Evolutionary conservation across 768 basidiomycete species (phyloP), one percentile per base, ranked within the genome.

Genomic region (Strobilomyces echinocephalus): DNA sequence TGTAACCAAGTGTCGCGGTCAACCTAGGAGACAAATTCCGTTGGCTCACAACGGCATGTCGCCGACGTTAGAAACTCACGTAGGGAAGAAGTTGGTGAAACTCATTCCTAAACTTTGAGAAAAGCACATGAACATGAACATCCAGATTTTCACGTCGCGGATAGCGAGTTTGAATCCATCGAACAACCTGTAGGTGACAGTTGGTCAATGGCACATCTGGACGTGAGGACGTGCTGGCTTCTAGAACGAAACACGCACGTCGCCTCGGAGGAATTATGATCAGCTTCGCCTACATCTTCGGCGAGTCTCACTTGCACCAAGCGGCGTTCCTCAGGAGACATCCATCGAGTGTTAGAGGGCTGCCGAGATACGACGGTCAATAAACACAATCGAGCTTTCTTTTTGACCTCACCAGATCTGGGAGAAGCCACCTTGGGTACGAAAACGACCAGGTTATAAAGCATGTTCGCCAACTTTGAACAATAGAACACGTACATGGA

Each of bases 71-170:
- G 9, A 41, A 14, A 65, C 74, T 54, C 49, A 75, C 76, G 78
- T 77, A 4, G 76, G 77, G 62, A 78, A 86, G 70, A 85, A 86
- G 53, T 81, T 79, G 28, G 79, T 74, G 57, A 81, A 84, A 50
- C 82, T 81, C 49, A 82, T 60, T 1, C 83, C 82, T 4, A 35
- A 3, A 4, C 3, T 2, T 15, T 35, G 35, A 35, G 14, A 35
- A 7, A 4, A 35, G 15, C 5, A 67, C 74, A 83, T 79, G 15
- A 83, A 21, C 35, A 81, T 70, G 58, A 87, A 83, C n/a, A 83
- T 65, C 30, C 65, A 60, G 3, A 82, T 77, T 63, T 81, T 78
- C 2, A 77, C 73, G 59, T 85, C 84, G 49, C 73, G 76, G 35
- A 35, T 35, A 14, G 35, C 35, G 2, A 35, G 14, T 14, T 35